Evolutionary conservation across 1,139 yeast species (phyloP), one percentile per base, ranked within the genome.

Genomic region (Kodamaea derodonti): DNA sequence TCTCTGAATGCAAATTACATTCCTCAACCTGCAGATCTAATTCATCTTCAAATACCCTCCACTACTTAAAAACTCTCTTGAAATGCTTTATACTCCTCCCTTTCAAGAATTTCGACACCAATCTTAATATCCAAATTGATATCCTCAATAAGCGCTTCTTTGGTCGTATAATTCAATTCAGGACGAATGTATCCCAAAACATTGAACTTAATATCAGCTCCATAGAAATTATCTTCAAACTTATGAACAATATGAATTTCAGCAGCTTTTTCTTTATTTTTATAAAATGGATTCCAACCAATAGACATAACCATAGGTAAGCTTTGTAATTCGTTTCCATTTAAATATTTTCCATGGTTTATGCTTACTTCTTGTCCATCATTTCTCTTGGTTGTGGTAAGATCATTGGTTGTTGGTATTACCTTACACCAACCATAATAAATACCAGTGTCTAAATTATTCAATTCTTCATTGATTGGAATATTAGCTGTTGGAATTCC

Each of bases 401-500:
- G 51, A 17, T 33, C 44, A 30, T 36, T 58, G 28, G 35, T 35
- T 4, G 32, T 24, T 3, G 66, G 60, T 1, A 47, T 27, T 14
- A 78, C 58, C 46, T 68, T 58, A 40, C 88, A 80, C 73, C 77
- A 88, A 1, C 99, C 99, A 52, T 79, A 92, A 59, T 92, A 94
- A 11, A 94, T 92, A 2, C 99, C 99, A 0, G 94, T 74, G 1
- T 80, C 80, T 27, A 84, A 62, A 3, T 57, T 41, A 24, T 69
- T 61, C 31, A 74, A 44, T 8, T 73, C 59, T 14, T 71, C 69
- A 11, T 70, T 73, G 9, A 86, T 72, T 1, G 90, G 87, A 16
- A 90, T 76, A 52, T 92, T 92, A 13, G 97, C 98, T 0, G 98
- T 92, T 3, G 98, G 98, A 36, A 88, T 84, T 0, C 97, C 97